Percentiles rank a stretch among this genome's conserved stretches.
These are phyloP conservation scores for Stagonosporopsis vannaccii DNA, from an alignment of 2,329 filamentous ascomycete genomes.

Conservation along the genomic window DNA sequence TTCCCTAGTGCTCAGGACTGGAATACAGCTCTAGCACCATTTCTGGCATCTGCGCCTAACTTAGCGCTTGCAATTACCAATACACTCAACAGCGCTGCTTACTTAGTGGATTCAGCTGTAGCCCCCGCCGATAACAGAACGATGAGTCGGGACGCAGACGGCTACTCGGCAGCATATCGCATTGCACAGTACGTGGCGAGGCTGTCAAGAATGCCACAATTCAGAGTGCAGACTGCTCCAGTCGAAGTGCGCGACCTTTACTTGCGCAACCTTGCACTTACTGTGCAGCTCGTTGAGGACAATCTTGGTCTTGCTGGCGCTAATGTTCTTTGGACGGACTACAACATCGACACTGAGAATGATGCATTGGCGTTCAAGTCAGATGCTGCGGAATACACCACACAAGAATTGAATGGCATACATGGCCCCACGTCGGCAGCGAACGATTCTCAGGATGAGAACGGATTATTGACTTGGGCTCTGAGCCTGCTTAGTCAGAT, in stretches of 20 bases:
- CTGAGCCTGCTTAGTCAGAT: constrained; percentile 32
- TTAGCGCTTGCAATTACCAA: constrained; percentile 77
- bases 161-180: constrained; percentile 75
- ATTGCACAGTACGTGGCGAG: constrained; percentile 75
- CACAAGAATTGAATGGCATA: constrained; percentile 49
- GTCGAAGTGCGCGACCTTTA: constrained; percentile 36
- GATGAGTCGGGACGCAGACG: constrained; percentile 68
- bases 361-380: constrained; percentile 62
- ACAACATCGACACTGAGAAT: constrained; percentile 58
- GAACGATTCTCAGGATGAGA: constrained; percentile 18
- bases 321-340: constrained; percentile 61
- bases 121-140: constrained; percentile 30
- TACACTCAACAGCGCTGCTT: constrained; percentile 72
- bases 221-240: constrained; percentile 45
- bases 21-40: constrained; percentile 65
- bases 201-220: constrained; percentile 59
- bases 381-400: constrained; percentile 58
- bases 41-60: constrained; percentile 63
- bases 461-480: constrained; percentile 38
- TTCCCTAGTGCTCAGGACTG: constrained; percentile 72
- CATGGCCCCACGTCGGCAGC: constrained; percentile 19
- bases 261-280: constrained; percentile 61
- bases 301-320: constrained; percentile 64
- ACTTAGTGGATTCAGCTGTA: constrained; percentile 60
- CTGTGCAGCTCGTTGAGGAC: constrained; percentile 65